Base-by-base conservation (phyloP, 352 stramenopile genomes). In the Aphanomyces cochlioides region DNA sequence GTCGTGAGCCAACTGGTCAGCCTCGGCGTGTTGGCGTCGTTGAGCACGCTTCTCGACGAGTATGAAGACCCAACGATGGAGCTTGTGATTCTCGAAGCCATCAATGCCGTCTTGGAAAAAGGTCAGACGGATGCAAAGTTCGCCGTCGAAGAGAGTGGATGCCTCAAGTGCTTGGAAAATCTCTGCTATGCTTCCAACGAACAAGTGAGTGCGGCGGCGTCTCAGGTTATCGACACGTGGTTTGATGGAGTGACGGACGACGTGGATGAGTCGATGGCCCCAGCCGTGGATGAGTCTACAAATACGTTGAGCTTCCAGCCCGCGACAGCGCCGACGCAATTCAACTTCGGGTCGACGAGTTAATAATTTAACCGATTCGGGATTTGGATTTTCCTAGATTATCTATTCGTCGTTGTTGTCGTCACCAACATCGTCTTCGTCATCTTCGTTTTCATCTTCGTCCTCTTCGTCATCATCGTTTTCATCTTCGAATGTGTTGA, bases 401-500 rank as follows among this genome's bases (percentile, higher is more conserved):
- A 5, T 34, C 53, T 66, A 37, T 66, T 66, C 40, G 40, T 66
- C 37, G 5, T 61, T n/a, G 5, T 70, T 37, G 38, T 78, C 77
- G 50, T 77, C 79, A 53, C 82, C 75, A 17, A 63, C 64, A 19
- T 43, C n/a, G 34, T 77, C 73, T 43, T 78, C 79, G 53, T 83
- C 75, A 12, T 82, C 68, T 7, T 72, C 58, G 39, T 72, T 78
- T 15, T 97, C 84, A 28, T 91, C 89, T 5, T 87, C 88, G 72
- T 72, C 85, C 70, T 82, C 93, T 75, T 96, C 86, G 57, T 73
- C 69, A 10, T 80, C 80, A 21, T 50, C 77, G 37, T 93, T 89
- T 12, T 90, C 89, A 65, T 98, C 92, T 74, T 99, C 96, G 76
- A 99, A 99, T 3, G 95, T 98, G 74, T 96, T 81, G 57, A 87